Percentiles rank a stretch among this genome's conserved stretches.
Evolutionary conservation across 345 rosid species (phyloP).

Genomic region (Gossypium turneri): DNA sequence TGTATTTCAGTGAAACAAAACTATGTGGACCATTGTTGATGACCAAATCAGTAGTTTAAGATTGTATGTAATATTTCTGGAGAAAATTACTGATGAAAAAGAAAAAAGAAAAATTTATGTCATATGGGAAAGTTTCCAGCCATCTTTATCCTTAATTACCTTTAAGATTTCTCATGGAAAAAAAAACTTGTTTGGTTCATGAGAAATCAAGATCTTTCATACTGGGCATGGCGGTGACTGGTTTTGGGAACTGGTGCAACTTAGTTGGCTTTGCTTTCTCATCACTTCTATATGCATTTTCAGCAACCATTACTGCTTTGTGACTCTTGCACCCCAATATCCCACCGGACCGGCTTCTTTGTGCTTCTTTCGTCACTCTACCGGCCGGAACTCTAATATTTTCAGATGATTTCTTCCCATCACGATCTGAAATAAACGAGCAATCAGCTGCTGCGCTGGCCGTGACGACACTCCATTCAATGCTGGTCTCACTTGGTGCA

Average conservation of each 20-base stretch:
- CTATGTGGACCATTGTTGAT: background rate
- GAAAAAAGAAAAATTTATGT: background rate
- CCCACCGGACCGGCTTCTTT: slow-evolving; percentile 23
- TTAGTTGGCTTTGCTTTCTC: slow-evolving; percentile 27
- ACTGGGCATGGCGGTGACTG: slow-evolving; percentile 20
- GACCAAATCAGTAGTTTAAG: background rate
- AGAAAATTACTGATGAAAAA: background rate
- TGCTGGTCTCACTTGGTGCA: slow-evolving; percentile 53
- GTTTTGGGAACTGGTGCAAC: slow-evolving; percentile 21
- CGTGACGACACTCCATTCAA: slow-evolving; percentile 61
- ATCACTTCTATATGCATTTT: slow-evolving; percentile 29
- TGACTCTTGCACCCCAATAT: slow-evolving; percentile 45
- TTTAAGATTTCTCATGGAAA: slow-evolving; percentile 3
- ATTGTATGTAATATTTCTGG: background rate
- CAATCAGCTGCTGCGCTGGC: slow-evolving; percentile 56
- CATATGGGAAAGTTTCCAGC: slow-evolving; percentile 6
- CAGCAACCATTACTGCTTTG: slow-evolving; percentile 48
- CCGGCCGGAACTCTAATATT: background rate
- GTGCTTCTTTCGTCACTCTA: slow-evolving; percentile 15
- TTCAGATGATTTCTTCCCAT: slow-evolving; percentile 23
- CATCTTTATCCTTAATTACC: background rate
- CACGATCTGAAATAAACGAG: slow-evolving; percentile 33
- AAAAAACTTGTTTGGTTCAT: slow-evolving; percentile 9
- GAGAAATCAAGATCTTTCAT: slow-evolving; percentile 27
- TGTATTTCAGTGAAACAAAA: slow-evolving; percentile 27